These are phyloP conservation scores for Colletotrichum nymphaeae DNA, from an alignment of 2,329 filamentous ascomycete genomes.

Conservation along the genomic window DNA sequence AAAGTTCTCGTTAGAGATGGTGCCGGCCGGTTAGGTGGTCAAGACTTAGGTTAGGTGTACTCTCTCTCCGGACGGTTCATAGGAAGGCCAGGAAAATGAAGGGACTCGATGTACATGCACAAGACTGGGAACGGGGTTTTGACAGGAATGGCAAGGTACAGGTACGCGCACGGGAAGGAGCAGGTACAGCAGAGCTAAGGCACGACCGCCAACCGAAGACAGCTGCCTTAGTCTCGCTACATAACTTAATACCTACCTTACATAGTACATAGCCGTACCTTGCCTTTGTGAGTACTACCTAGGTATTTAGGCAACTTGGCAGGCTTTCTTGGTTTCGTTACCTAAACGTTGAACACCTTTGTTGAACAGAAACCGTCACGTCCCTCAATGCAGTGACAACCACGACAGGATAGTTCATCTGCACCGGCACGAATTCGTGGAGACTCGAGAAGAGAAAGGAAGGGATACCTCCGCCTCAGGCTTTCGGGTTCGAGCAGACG, in stretches of 20 bases:
- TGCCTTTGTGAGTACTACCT: too few relatives aligned
- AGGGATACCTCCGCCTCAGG: neutral
- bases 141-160: slow-evolving; percentile 25
- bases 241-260: too few relatives aligned
- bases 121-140: slow-evolving; percentile 11
- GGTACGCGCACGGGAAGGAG: slow-evolving; percentile 14
- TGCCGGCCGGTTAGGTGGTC: too few relatives aligned
- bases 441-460: slow-evolving; percentile 4
- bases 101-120: slow-evolving; percentile 21
- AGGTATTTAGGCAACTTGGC: neutral
- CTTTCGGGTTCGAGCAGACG: neutral
- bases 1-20: neutral
- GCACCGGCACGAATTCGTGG: neutral
- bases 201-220: neutral
- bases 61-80: too few relatives aligned
- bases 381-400: neutral
- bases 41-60: too few relatives aligned
- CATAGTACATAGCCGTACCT: too few relatives aligned
- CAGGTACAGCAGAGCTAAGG: slow-evolving; percentile 3
- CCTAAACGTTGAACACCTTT: neutral
- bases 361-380: neutral
- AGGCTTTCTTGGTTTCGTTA: neutral
- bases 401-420: neutral
- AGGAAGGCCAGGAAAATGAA: neutral
- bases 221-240: neutral